phyloP scores from a whole-genome alignment of 345 rosid genomes.

The Citrus glauca region DNA sequence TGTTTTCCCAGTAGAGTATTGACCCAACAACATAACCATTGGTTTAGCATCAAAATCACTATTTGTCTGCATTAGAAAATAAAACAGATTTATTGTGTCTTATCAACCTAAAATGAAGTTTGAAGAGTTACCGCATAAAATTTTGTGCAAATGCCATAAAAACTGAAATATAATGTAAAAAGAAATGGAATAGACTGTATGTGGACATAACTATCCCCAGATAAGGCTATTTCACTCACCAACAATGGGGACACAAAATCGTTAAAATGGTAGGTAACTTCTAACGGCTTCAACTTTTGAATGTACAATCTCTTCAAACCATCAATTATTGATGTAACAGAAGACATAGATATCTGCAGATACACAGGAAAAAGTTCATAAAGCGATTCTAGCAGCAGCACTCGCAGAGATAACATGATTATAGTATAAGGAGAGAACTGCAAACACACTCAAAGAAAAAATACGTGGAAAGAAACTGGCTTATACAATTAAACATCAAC shows the following conservation, averaged over 20 bases:
- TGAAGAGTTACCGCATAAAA: conserved; percentile 1
- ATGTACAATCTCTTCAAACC: conserved; percentile 87
- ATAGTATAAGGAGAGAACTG: neutral
- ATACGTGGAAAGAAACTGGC: neutral
- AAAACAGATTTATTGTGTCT: neutral
- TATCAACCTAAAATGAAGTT: neutral
- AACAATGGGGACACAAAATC: conserved; percentile 88
- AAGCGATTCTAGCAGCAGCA: neutral
- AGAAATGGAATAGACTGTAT: neutral
- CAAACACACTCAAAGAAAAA: neutral
- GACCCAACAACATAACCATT: conserved; percentile 98
- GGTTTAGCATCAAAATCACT: conserved; percentile 98
- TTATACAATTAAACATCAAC: neutral
- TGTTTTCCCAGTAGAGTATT: conserved; percentile 96
- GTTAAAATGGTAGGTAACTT: conserved; percentile 78
- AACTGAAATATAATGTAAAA: conserved; percentile 14
- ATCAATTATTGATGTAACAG: conserved; percentile 89
- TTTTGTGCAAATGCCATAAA: conserved; percentile 2
- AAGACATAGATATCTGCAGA: conserved; percentile 61
- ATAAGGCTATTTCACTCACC: conserved; percentile 44
- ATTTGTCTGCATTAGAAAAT: conserved; percentile 49
- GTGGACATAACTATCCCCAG: neutral
- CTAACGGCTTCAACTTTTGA: conserved; percentile 89
- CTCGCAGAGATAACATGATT: neutral
- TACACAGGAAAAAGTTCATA: neutral